Percentiles rank a stretch among this genome's conserved stretches.
Conservation (phyloP, 345 rosid species). For the Lumnitzera littorea region DNA sequence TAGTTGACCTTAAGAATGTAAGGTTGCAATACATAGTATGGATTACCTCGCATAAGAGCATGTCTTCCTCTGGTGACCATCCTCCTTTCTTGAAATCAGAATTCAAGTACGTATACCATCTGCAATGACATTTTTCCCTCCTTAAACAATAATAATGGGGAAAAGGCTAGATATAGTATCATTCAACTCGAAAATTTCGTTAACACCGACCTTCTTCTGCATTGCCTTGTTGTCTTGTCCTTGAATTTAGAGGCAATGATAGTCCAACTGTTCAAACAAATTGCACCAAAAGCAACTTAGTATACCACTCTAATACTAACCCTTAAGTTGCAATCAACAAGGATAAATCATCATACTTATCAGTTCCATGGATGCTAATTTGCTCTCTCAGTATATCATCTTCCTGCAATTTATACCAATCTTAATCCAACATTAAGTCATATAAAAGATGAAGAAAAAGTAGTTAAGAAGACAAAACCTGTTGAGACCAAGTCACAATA, state of each 20-base stretch:
- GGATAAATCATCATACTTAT: conserved; percentile 45
- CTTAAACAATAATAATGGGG: not conserved
- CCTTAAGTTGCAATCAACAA: not conserved
- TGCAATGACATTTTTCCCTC: conserved; percentile 15
- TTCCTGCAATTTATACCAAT: conserved; percentile 43
- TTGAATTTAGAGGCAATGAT: conserved; percentile 85
- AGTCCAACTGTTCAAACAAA: conserved; percentile 64
- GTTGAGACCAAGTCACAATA: conserved; percentile 69
- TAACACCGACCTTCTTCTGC: conserved; percentile 74
- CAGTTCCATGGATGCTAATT: conserved; percentile 77
- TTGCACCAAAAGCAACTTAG: not conserved
- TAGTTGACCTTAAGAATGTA: not conserved
- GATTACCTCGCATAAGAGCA: conserved; percentile 88
- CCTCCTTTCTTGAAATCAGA: conserved; percentile 99
- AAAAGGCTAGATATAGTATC: not conserved
- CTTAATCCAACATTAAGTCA: conserved; percentile 14
- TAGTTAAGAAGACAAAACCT: conserved; percentile 29
- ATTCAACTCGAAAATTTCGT: too few species aligned
- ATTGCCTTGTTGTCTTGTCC: conserved; percentile 95
- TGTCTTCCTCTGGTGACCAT: conserved; percentile 98
- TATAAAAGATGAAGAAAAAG: conserved; percentile 2
- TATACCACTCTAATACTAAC: not conserved
- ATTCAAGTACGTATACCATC: conserved; percentile 95
- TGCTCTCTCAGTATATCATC: conserved; percentile 89
- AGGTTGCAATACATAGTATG: not conserved